Base-by-base conservation (phyloP, 139 green algal genomes). In the Picochlorum sp. region DNA sequence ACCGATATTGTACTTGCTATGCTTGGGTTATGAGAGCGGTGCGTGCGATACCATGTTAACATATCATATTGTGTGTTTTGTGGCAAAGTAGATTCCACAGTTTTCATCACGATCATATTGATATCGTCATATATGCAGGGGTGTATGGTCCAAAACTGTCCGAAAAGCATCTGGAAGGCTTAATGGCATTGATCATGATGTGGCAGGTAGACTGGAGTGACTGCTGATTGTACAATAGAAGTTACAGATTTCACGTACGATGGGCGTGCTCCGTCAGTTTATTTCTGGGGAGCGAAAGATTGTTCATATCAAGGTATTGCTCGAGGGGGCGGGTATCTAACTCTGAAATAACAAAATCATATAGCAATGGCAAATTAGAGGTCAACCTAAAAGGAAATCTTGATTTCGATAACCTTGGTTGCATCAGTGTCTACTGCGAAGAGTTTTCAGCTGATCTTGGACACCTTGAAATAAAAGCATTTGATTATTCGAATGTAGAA, bases 371-470 rank as follows among this genome's bases (percentile, higher is more conserved):
- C 9, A 21, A 52, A 21, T 18, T 52, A 13, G 18, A 23, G 18
- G 47, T 20, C 16, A n/a, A n/a, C 10, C 18, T 52, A 16, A 52
- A 18, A 23, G 18, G 18, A 21, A 18, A 52, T 52, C 9, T 52
- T n/a, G 47, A 52, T 20, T 52, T 52, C 2, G 47, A 21, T 23
- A 21, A 52, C 16, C 16, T 52, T 16, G 47, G 47, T 1, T 54
- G 47, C 10, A 54, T 54, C 47, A 54, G 47, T 54, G 16, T 54
- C 10, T 54, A 54, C 47, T 54, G 47, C 15, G 47, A 54, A 24
- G 47, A 54, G 47, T 54, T 54, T 20, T 26, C 47, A 54, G 47
- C 47, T 54, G 47, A 54, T 54, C n/a, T 54, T 10, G 47, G 47
- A 21, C 47, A 54, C n/a, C 11, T 54, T 20, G 47, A 26, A 21